Base-by-base conservation (phyloP, 2,329 filamentous ascomycete genomes). In the Colletotrichum acutatum region DNA sequence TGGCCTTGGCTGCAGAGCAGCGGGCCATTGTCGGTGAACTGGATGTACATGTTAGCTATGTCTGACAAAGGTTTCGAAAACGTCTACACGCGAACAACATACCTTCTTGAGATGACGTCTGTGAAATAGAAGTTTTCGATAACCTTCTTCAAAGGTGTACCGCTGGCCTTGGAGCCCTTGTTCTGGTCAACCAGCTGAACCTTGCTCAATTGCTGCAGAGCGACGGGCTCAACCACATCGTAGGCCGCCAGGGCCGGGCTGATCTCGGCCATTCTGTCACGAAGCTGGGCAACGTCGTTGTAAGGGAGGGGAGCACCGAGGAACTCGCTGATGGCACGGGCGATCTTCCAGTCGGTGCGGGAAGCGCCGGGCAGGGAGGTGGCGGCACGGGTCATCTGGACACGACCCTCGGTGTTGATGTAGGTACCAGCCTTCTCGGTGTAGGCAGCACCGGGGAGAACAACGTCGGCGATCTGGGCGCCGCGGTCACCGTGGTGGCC, bases 91-190 rank as follows among this genome's bases (percentile, higher is more conserved):
- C 72, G 66, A 63, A 42, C 37, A 66, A 42, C 91, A 83, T 87
- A 97, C 95, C 95, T 98, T 90, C 97, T 92, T 52, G 95, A 97
- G 83, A 99, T 98, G 71, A 93, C 91, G 85, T 99, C 96, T 83
- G 97, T 99, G 85, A 98, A 98, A 87, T 95, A 99, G 84, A 99
- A 99, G 87, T 99, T 94, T 79, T 98, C 92, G 78, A 99, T 94
- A 70, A 93, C 91, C 84, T 94, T 94, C 88, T 92, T 94, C 79
- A 99, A 88, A 34, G 94, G 90, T 78, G 88, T 85, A n/a, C 91
- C 92, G 53, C 87, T 92, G n/a, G 89, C 79, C 84, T 94, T 93
- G 63, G 91, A 85, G 60, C 94, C 95, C 90, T 97, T 98, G 88
- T 98, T 98, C 84, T 97, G 94, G 81, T 98, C 97, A 66, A 98